These are phyloP conservation scores for Pythium chondricola DNA, from an alignment of 352 stramenopile genomes.

Conservation along the genomic window DNA sequence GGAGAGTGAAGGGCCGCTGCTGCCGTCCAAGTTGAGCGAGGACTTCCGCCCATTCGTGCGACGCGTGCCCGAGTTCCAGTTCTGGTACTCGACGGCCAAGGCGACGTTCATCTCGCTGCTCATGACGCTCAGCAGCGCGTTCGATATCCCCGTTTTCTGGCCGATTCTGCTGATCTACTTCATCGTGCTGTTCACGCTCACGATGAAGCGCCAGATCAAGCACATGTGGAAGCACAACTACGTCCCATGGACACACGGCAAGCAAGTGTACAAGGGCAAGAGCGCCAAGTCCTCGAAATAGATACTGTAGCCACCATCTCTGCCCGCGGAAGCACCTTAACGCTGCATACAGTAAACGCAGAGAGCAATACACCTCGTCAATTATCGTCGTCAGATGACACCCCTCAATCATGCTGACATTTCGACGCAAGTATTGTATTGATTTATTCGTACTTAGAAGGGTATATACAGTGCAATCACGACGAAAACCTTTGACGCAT, in stretches of 20 bases:
- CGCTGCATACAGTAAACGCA: too few species aligned
- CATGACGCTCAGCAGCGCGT: slow-evolving; percentile 98
- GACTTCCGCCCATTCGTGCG: slow-evolving; percentile 91
- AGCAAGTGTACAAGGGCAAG: slow-evolving; percentile 92
- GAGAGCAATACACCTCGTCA: too few species aligned
- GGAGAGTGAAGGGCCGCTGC: slow-evolving; percentile 82
- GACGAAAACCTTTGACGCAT: too few species aligned
- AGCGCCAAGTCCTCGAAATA: slow-evolving; percentile 71
- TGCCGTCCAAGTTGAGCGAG: slow-evolving; percentile 89
- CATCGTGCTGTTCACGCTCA: slow-evolving; percentile 97
- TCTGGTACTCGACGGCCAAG: slow-evolving; percentile 93
- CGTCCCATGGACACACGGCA: slow-evolving; percentile 95
- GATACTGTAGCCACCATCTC: too few species aligned
- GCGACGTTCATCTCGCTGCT: slow-evolving; percentile 89
- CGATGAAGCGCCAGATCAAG: slow-evolving; percentile 99
- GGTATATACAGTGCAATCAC: too few species aligned
- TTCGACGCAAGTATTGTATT: too few species aligned
- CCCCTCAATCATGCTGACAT: too few species aligned
- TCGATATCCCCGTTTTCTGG: slow-evolving; percentile 99
- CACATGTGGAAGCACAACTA: slow-evolving; percentile 99
- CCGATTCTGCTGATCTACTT: slow-evolving; percentile 99
- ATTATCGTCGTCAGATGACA: too few species aligned
- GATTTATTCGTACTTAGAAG: too few species aligned
- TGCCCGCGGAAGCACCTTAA: neutral
- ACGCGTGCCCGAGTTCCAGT: slow-evolving; percentile 98